Conservation (phyloP, 768 basidiomycete genomes). For the Boletus patriciae region DNA sequence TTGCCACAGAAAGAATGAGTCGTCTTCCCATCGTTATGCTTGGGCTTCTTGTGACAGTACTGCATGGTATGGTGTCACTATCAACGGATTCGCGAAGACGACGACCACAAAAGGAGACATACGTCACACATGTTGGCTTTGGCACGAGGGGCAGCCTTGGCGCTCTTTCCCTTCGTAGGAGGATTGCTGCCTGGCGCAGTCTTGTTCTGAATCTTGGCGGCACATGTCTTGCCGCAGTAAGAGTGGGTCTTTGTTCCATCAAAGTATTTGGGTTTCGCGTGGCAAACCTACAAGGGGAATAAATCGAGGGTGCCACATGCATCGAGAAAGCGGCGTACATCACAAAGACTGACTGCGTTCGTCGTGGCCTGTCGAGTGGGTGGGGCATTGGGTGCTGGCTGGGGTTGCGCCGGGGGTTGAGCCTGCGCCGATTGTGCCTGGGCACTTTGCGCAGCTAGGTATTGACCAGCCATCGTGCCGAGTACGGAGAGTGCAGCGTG, state of each 20-base stretch:
- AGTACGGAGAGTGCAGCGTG: constrained; percentile 38
- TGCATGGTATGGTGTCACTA: constrained; percentile 25
- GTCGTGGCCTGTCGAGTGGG: constrained; percentile 21
- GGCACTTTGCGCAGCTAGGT: constrained; percentile 33
- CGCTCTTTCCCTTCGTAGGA: constrained; percentile 27
- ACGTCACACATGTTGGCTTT: constrained; percentile 52
- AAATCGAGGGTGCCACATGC: constrained; percentile 2
- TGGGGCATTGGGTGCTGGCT: constrained; percentile 15
- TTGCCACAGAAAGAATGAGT: constrained; percentile 65
- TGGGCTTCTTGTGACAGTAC: constrained; percentile 62
- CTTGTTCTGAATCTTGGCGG: constrained; percentile 44
- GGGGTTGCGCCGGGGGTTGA: constrained; percentile 23
- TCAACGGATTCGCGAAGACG: background rate
- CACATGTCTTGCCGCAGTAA: constrained; percentile 60
- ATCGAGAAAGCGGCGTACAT: constrained; percentile 39
- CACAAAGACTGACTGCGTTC: constrained; percentile 44
- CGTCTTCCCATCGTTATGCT: constrained; percentile 55
- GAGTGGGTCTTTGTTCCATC: constrained; percentile 57
- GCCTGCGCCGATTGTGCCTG: constrained; percentile 29
- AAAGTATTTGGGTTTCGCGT: constrained; percentile 52
- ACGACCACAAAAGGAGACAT: constrained; percentile 22
- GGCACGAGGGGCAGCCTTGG: constrained; percentile 25
- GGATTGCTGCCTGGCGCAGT: constrained; percentile 25
- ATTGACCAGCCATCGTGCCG: constrained; percentile 38
- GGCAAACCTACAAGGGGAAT: constrained; percentile 46